Base-by-base conservation (phyloP, 2,329 filamentous ascomycete species). In the Aureobasidium vineae region DNA sequence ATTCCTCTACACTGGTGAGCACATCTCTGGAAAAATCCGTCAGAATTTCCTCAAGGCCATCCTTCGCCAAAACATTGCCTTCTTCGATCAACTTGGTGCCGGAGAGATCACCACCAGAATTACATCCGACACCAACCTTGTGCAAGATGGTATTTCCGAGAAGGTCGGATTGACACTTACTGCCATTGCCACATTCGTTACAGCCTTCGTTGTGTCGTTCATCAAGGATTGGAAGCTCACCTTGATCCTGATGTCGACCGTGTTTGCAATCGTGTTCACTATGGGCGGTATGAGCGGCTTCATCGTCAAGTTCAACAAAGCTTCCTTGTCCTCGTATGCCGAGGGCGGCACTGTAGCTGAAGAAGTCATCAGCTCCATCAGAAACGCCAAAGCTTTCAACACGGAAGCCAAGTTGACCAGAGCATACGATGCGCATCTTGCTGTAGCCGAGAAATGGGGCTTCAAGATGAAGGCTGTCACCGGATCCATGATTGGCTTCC, bases 91-190 rank as follows among this genome's bases (percentile, higher is more conserved):
- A 73, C 84, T 97, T 16, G 94, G 93, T 61, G 90, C 92, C 40
- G 93, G 94, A 67, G 95, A 97, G 78, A 91, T 98, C 68, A 97
- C 93, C 0, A 97, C 93, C 1, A 88, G 93, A 70, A 97, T 97
- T 72, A 98, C 94, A 0, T 89, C 93, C 13, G 94, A 98, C 76
- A 96, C 92, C 52, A 97, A 97, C 73, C 81, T 96, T 63, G 89
- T 98, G 65, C 94, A 97, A 77, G 93, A 96, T 71, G 94, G 92
- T 66, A 92, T 99, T 53, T 96, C 91, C 0, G 91, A 96, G 77
- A 97, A 97, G 80, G 85, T 96, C 52, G 88, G 87, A 16, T 79
- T 97, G 69, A 92, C 91, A 0, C 75, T 96, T 66, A 86, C 88
- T 16, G 90, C 91, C 15, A 59, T 92, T 4, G 87, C 92, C 1